A percentile compares a stretch with the other conserved stretches of the same genome.
phyloP scores from a whole-genome alignment of 768 basidiomycete species.

The Hypholoma fasciculare region DNA sequence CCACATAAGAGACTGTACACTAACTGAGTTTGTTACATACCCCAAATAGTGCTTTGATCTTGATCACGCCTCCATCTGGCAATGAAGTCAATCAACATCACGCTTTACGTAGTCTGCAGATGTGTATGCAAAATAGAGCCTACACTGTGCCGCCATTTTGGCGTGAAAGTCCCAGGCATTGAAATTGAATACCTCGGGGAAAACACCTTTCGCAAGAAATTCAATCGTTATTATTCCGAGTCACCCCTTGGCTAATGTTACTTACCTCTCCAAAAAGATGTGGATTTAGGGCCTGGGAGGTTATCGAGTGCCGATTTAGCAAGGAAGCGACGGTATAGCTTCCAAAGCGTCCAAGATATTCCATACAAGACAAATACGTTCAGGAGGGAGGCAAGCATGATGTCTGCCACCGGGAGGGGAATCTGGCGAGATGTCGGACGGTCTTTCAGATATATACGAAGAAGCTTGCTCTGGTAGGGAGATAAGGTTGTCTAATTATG shows the following conservation, averaged over 20 bases:
- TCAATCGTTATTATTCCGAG: too few species aligned
- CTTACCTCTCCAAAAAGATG: conserved; percentile 35
- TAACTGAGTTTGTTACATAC: conserved; percentile 18
- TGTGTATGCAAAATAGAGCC: not conserved
- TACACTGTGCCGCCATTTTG: conserved; percentile 32
- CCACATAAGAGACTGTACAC: too few species aligned
- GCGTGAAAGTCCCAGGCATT: conserved; percentile 37
- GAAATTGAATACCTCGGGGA: conserved; percentile 28
- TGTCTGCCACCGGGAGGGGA: too few species aligned
- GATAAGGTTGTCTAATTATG: too few species aligned
- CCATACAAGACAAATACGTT: not conserved
- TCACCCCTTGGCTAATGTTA: not conserved
- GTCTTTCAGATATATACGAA: not conserved
- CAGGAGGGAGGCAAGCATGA: not conserved
- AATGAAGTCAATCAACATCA: not conserved
- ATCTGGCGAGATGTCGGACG: too few species aligned
- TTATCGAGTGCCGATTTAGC: conserved; percentile 29
- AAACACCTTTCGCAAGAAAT: conserved; percentile 27
- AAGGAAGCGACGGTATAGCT: not conserved
- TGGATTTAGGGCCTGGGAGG: conserved; percentile 35
- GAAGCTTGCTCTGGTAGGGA: too few species aligned
- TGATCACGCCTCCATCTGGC: conserved; percentile 29
- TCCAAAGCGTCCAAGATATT: conserved; percentile 1
- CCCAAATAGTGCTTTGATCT: conserved; percentile 32
- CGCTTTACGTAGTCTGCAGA: not conserved